A percentile compares a stretch with the other conserved stretches of the same genome.
Evolutionary conservation across 768 basidiomycete species (phyloP).

Genomic region (Collybiopsis luxurians): DNA sequence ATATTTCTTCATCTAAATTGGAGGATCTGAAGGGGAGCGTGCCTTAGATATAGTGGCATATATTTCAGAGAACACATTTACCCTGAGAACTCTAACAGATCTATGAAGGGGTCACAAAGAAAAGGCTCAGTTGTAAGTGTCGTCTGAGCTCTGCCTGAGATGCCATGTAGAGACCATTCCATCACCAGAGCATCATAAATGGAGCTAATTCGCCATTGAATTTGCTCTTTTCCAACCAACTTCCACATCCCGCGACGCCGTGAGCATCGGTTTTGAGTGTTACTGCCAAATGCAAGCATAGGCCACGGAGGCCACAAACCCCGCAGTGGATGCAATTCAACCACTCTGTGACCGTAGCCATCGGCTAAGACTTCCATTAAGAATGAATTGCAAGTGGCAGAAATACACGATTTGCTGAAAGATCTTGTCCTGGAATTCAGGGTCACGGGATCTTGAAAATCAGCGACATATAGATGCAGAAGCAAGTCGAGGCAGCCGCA

Average conservation of each 20-base stretch:
- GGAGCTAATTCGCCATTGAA: slow-evolving; percentile 4
- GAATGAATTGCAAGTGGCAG: neutral
- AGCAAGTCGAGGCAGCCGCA: neutral
- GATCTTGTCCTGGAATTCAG: neutral
- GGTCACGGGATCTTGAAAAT: neutral
- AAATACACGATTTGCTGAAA: neutral
- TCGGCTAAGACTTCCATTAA: neutral
- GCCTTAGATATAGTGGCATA: too few species aligned
- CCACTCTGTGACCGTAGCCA: too few species aligned
- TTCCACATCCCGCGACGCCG: neutral
- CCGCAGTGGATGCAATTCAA: neutral
- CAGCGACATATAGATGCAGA: slow-evolving; percentile 1
- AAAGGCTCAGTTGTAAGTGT: neutral
- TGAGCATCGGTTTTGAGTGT: neutral
- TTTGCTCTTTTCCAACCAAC: neutral
- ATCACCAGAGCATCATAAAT: neutral
- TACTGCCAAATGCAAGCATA: neutral
- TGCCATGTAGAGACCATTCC: neutral
- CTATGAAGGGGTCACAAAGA: neutral
- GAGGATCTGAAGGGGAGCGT: neutral
- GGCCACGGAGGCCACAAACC: neutral
- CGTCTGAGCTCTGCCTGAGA: neutral
- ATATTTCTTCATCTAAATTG: neutral
- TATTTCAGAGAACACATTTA: neutral
- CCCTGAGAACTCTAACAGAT: slow-evolving; percentile 3